Evolutionary conservation across 2,329 filamentous ascomycete species (phyloP), one percentile per base, ranked within the genome.

Genomic region (Cladosporium sp.): DNA sequence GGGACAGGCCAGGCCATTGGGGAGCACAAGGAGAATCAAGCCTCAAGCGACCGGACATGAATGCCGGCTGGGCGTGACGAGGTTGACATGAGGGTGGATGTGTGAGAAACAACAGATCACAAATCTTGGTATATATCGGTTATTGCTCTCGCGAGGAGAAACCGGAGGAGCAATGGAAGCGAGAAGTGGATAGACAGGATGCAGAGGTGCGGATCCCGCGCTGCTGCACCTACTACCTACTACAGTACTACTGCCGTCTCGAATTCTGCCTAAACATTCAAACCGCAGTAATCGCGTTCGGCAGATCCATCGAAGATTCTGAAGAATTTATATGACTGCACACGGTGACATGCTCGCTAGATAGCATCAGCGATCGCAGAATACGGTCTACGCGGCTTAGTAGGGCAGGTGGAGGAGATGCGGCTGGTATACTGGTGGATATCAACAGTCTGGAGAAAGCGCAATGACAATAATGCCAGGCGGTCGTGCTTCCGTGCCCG

Each of bases 251-350:
- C n/a, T 21, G n/a, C 40, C 10, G 40, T 46, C n/a, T 16, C 40
- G n/a, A 23, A 21, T 33, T 55, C 18, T 55, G 52, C 28, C 52
- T 29, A n/a, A 29, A n/a, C 4, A 16, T 29, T 23, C 52, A 3
- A 33, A 33, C 29, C 52, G 52, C 16, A 55, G 52, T 29, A 18
- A 55, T 55, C 52, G 52, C 52, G 52, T 14, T 31, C 18, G 33
- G 52, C 52, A 55, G 52, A 55, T 55, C 52, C 52, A 55, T 55
- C 52, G 52, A 33, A 29, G 52, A 33, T 33, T 23, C 14, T 21
- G 6, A 23, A n/a, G 6, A n/a, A 7, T 46, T 46, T 16, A 23
- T 14, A 11, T 31, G 52, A 55, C 52, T 33, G 18, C 28, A 33
- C 52, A 29, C 28, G 18, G 40, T 46, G 40, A 46, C 40, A 46